Conservation (phyloP, 1,284 basidiomycete species). For the Pholiota adiposa region DNA sequence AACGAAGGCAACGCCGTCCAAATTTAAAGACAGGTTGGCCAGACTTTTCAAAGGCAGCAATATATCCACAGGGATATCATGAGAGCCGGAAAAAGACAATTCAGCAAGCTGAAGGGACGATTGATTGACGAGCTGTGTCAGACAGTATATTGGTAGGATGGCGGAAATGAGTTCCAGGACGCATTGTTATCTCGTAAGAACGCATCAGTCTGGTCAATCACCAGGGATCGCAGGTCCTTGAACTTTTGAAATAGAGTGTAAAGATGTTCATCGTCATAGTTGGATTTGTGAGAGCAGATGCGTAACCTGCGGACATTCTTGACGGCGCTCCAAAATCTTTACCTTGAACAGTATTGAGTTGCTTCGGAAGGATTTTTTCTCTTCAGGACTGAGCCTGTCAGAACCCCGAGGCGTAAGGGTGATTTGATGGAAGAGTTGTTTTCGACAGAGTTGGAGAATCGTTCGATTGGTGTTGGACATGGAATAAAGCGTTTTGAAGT, state of each 20-base stretch:
- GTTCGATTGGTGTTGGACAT: not conserved
- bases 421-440: not conserved
- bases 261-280: constrained; percentile 1
- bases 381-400: not conserved
- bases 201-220: not conserved
- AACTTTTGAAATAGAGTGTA: not conserved
- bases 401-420: not conserved
- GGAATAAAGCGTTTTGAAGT: not conserved
- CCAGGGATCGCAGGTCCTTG: not conserved
- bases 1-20: not conserved
- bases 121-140: not conserved
- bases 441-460: not conserved
- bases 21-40: not conserved
- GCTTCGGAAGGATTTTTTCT: not conserved
- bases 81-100: not conserved
- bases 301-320: constrained; percentile 5
- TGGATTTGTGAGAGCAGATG: not conserved
- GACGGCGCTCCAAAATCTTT: not conserved
- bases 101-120: not conserved
- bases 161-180: not conserved
- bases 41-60: not conserved
- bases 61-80: not conserved
- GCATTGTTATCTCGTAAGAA: not conserved
- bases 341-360: not conserved
- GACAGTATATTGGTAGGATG: not conserved